Conservation (phyloP, 1,139 yeast species). For the Scheffersomyces illinoinensis region DNA sequence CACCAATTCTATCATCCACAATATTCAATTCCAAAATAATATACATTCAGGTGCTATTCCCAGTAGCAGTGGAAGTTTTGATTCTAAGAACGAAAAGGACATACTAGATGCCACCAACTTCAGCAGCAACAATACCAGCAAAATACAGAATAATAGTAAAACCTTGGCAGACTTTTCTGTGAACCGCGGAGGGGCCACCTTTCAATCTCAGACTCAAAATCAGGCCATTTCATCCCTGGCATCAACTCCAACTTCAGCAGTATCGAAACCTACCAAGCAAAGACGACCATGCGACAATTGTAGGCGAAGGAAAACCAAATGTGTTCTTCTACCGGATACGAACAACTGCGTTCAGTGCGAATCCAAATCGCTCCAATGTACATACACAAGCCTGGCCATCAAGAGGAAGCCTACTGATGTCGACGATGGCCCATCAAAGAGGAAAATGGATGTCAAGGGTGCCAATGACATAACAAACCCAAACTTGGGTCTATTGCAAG, state of each 20-base stretch:
- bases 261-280: constrained; percentile 21
- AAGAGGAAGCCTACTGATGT: constrained; percentile 30
- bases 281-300: constrained; percentile 70
- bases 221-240: constrained; percentile 5
- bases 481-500: constrained; percentile 8
- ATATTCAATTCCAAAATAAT: constrained; percentile 35
- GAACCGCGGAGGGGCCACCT: neutral
- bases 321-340: constrained; percentile 60
- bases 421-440: constrained; percentile 18
- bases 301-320: constrained; percentile 62
- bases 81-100: constrained; percentile 1
- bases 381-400: constrained; percentile 41
- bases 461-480: constrained; percentile 4
- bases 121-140: constrained; percentile 5
- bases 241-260: neutral
- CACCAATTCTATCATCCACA: constrained; percentile 29
- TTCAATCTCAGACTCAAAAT: constrained; percentile 3
- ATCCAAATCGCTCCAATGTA: constrained; percentile 63
- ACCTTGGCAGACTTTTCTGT: constrained; percentile 9
- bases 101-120: constrained; percentile 2
- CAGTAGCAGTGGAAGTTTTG: neutral
- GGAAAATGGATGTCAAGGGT: constrained; percentile 1
- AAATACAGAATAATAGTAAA: constrained; percentile 1
- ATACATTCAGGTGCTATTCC: constrained; percentile 19
- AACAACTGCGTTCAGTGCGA: constrained; percentile 70